Evolutionary conservation across 1,284 basidiomycete species (phyloP), one percentile per base, ranked within the genome.

Genomic region (Cutaneotrichosporon daszewskae): DNA sequence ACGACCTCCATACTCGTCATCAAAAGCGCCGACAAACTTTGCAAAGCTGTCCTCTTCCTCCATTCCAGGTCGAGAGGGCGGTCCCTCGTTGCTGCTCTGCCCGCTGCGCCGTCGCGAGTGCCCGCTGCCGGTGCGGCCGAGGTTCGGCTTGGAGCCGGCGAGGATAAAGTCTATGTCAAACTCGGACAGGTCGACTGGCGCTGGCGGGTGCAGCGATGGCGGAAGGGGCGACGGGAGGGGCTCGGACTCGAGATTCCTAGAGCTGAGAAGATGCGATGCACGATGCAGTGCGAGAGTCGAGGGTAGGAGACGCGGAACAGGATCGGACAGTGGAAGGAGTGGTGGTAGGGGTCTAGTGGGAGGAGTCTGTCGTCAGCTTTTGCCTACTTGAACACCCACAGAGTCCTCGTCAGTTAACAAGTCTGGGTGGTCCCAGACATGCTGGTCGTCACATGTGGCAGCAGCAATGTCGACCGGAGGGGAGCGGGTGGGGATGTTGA

Each of bases 121-220:
- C 25, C 41, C 37, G 31, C 47, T 40, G 19, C 32, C 35, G 11
- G 28, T 14, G 12, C 47, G 42, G 14, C 64, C 66, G 3, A 69
- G 54, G 28, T 69, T 60, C 1, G 64, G 44, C 34, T 51, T 55
- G 2, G 69, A 68, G 1, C 67, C 70, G 20, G 68, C 62, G 17
- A 74, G 64, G 51, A 74, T 74, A 45, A 72, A 74, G 47, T 72
- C 71, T 20, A 74, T 68, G 51, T 74, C 72, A 51, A 74, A 72
- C 40, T 71, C 71, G 23, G 70, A 62, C n/a, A 72, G 55, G 45
- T 71, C 70, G 40, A 72, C 64, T 1, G 71, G 65, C 13, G 60
- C 59, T 17, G 69, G 69, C 14, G 69, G 69, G 41, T 72, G 69
- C 7, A 71, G 54, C 8, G 67, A 66, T 6, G 66, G 59, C 4